These are phyloP conservation scores for Pilasporangium apinafurcum DNA, from an alignment of 352 stramenopile species.

Conservation along the genomic window DNA sequence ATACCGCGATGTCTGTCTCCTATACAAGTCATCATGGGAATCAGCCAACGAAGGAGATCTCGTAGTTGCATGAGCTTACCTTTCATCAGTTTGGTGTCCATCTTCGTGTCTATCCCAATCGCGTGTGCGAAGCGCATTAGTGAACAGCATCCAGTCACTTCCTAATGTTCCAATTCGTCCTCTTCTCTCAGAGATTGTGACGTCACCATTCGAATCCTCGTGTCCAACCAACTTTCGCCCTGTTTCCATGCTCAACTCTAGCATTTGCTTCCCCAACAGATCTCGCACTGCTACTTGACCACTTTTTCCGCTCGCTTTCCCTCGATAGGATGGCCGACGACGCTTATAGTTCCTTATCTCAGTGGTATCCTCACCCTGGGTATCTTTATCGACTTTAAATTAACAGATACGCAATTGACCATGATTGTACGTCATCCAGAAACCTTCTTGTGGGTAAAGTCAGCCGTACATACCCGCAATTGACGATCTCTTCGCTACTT, in stretches of 20 bases:
- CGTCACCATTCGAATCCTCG: background rate
- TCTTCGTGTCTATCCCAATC: too few relatives aligned
- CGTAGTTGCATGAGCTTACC: too few relatives aligned
- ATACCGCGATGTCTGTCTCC: too few relatives aligned
- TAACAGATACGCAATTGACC: slow-evolving; percentile 7
- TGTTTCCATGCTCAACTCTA: slow-evolving; percentile 32
- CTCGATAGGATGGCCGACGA: slow-evolving; percentile 46
- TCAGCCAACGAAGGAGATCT: too few relatives aligned
- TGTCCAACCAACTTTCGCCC: slow-evolving; percentile 19
- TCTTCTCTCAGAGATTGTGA: too few relatives aligned
- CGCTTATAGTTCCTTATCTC: slow-evolving; percentile 30
- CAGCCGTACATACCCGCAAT: slow-evolving; percentile 4
- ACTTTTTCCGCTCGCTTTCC: slow-evolving; percentile 34
- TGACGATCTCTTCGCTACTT: background rate
- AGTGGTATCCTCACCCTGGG: background rate
- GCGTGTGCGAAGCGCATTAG: slow-evolving; percentile 10
- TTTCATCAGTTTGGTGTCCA: background rate
- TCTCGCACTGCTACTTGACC: slow-evolving; percentile 38
- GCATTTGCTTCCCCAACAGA: slow-evolving; percentile 62
- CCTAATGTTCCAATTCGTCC: background rate
- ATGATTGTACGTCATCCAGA: too few relatives aligned
- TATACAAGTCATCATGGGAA: too few relatives aligned
- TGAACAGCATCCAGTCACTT: slow-evolving; percentile 6
- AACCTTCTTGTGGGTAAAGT: too few relatives aligned
- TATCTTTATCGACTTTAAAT: slow-evolving; percentile 1